A percentile compares a stretch with the other conserved stretches of the same genome.
phyloP scores from a whole-genome alignment of 495 filamentous ascomycete genomes.

The Aspergillus ostianus region DNA sequence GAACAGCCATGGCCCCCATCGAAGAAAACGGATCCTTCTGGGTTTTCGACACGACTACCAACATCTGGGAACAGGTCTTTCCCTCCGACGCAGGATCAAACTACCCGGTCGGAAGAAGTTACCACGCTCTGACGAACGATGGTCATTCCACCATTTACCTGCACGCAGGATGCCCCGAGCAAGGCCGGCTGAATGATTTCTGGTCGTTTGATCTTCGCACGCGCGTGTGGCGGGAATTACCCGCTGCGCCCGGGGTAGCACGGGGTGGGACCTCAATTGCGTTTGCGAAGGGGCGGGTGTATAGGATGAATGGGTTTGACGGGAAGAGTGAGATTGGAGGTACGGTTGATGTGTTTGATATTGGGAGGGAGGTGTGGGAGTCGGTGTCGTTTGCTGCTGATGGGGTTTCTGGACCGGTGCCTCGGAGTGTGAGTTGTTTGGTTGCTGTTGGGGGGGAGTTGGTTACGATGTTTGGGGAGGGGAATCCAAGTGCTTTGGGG shows the following conservation, averaged over 20 bases:
- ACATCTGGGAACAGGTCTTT: constrained; percentile 5
- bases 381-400: constrained; percentile 46
- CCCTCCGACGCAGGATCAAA: constrained; percentile 4
- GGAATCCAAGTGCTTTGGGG: constrained; percentile 56
- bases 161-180: constrained; percentile 66
- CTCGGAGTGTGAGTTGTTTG: constrained; percentile 48
- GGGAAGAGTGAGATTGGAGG: constrained; percentile 64
- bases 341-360: constrained; percentile 55
- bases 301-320: constrained; percentile 73
- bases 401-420: constrained; percentile 27
- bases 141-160: constrained; percentile 60
- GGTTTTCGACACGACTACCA: background rate
- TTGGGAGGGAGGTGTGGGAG: constrained; percentile 40
- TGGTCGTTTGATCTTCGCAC: constrained; percentile 68
- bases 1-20: background rate
- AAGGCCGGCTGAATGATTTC: constrained; percentile 58
- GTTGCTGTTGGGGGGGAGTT: constrained; percentile 54
- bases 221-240: constrained; percentile 59
- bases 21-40: background rate
- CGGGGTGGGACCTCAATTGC: constrained; percentile 65
- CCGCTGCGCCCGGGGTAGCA: constrained; percentile 57
- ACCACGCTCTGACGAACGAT: constrained; percentile 45
- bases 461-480: constrained; percentile 67
- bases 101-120: constrained; percentile 45
- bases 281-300: constrained; percentile 55